Conservation (phyloP, 2,329 filamentous ascomycete species). For the Alternaria gaisen region DNA sequence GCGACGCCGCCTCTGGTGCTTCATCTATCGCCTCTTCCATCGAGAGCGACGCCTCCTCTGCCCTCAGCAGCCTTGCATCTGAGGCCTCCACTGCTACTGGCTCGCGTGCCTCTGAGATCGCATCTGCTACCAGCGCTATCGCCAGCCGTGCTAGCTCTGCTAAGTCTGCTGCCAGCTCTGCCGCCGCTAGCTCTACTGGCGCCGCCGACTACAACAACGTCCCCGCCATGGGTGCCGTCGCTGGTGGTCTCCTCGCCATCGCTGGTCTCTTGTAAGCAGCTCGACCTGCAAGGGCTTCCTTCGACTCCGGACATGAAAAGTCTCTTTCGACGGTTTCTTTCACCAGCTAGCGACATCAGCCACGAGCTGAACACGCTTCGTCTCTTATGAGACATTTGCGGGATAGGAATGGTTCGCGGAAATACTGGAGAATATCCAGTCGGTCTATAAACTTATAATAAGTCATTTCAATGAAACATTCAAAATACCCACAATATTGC, state of each 20-base stretch:
- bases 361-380: slow-evolving; percentile 19
- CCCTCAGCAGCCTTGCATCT: slow-evolving; percentile 18
- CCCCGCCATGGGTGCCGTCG: slow-evolving; percentile 44
- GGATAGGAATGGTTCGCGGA: slow-evolving; percentile 9
- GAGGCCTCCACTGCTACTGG: not conserved
- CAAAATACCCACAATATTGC: not conserved
- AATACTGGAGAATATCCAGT: slow-evolving; percentile 2
- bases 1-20: slow-evolving; percentile 17
- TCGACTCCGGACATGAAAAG: slow-evolving; percentile 10
- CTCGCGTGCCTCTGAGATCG: not conserved
- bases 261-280: slow-evolving; percentile 46
- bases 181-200: slow-evolving; percentile 22
- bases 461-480: slow-evolving; percentile 16
- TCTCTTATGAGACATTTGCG: slow-evolving; percentile 21
- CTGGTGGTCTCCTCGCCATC: slow-evolving; percentile 41
- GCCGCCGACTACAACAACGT: slow-evolving; percentile 36
- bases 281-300: not conserved
- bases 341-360: slow-evolving; percentile 13
- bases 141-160: slow-evolving; percentile 6
- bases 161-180: slow-evolving; percentile 11
- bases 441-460: slow-evolving; percentile 13
- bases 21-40: slow-evolving; percentile 25
- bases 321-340: slow-evolving; percentile 13
- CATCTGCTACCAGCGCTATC: slow-evolving; percentile 10
- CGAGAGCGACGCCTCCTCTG: slow-evolving; percentile 23